A percentile compares a stretch with the other conserved stretches of the same genome.
phyloP scores from a whole-genome alignment of 768 basidiomycete species.

The Boletus rubropictus region DNA sequence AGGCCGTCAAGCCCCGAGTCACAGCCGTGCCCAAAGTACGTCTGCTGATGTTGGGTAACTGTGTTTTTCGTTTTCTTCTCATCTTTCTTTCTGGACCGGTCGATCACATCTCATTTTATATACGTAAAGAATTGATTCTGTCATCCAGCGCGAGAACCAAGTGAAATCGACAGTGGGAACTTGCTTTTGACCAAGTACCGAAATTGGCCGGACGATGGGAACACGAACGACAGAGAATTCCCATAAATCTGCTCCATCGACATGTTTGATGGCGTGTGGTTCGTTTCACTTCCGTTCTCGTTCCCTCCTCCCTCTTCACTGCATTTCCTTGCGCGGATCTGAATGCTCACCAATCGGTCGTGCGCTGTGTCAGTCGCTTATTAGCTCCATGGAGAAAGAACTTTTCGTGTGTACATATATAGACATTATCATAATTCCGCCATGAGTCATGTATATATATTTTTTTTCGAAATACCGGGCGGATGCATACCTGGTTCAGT shows the following conservation, averaged over 20 bases:
- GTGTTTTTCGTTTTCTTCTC: no score
- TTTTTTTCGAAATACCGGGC: background rate
- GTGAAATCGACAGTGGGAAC: no score
- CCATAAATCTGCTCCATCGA: no score
- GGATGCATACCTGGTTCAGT: background rate
- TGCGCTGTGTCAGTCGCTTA: background rate
- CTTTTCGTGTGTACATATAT: background rate
- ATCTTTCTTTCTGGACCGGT: no score
- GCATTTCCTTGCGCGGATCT: conserved; percentile 4
- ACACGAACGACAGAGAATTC: no score
- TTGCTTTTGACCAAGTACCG: no score
- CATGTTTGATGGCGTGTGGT: no score
- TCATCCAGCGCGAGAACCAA: no score
- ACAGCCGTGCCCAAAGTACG: background rate
- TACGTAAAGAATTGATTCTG: no score
- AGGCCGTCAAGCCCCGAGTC: background rate
- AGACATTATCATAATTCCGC: background rate
- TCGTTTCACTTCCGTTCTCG: background rate
- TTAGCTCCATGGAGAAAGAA: conserved; percentile 9
- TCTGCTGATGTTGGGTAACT: no score
- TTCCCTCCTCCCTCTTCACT: background rate
- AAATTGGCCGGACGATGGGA: no score
- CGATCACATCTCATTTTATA: no score
- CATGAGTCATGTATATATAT: background rate
- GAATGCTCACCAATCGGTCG: conserved; percentile 4